These are phyloP conservation scores for Talaromyces nanjingensis DNA, from an alignment of 495 filamentous ascomycete species.

Conservation along the genomic window DNA sequence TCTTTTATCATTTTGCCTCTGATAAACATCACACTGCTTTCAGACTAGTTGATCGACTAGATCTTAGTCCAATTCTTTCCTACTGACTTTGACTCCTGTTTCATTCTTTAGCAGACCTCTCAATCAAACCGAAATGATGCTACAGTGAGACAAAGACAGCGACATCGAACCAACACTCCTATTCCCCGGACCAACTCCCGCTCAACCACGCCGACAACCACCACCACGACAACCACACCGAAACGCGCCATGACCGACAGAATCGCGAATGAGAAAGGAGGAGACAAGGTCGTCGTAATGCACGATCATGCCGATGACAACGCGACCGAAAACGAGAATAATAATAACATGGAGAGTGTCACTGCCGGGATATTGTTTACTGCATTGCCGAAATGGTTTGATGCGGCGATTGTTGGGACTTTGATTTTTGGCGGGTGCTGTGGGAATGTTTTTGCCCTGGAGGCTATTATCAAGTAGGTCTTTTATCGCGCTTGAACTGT, in stretches of 20 bases:
- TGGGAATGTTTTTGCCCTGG: constrained; percentile 93
- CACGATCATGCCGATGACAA: background rate
- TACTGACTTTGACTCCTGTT: background rate
- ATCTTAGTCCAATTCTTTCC: background rate
- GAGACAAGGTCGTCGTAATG: background rate
- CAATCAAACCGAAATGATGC: background rate
- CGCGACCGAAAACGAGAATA: constrained; percentile 27
- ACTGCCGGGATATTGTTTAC: constrained; percentile 40
- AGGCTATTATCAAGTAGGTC: constrained; percentile 88
- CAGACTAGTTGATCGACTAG: background rate
- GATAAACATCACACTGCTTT: background rate
- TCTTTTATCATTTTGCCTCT: background rate
- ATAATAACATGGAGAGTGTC: constrained; percentile 39
- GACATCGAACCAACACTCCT: background rate
- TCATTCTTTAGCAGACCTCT: background rate
- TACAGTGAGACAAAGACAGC: background rate
- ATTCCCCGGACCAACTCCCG: background rate
- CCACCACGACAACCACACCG: background rate
- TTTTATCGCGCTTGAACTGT: constrained; percentile 38
- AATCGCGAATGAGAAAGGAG: constrained; percentile 1
- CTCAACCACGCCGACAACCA: background rate
- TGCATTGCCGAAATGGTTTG: constrained; percentile 61
- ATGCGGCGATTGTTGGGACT: constrained; percentile 62
- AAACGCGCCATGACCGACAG: background rate
- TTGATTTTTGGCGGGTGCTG: constrained; percentile 97